Conservation (phyloP, 1,139 yeast species). For the Magnusiomyces ingens region DNA sequence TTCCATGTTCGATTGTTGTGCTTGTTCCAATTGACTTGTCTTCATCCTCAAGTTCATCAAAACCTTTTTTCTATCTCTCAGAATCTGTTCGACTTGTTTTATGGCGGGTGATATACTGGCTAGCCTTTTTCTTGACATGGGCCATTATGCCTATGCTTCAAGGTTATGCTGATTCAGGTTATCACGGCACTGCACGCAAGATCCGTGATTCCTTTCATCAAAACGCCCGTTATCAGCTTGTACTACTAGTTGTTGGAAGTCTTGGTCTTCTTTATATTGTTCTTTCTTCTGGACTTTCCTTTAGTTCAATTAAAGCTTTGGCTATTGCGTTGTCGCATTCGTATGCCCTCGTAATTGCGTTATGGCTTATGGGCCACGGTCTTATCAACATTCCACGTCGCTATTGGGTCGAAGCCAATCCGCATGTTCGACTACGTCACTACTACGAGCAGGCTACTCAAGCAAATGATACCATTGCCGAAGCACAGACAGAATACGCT, state of each 20-base stretch:
- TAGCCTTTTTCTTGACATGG: conserved; percentile 70
- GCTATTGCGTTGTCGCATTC: conserved; percentile 73
- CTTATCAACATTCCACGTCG: conserved; percentile 59
- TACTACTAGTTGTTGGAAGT: conserved; percentile 48
- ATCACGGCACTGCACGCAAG: conserved; percentile 42
- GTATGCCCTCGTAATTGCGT: conserved; percentile 66
- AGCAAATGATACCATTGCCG: conserved; percentile 57
- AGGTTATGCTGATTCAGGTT: conserved; percentile 67
- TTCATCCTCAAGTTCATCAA: conserved; percentile 22
- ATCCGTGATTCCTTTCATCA: conserved; percentile 51
- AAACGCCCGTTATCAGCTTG: conserved; percentile 55
- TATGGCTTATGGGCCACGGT: conserved; percentile 86
- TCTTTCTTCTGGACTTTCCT: conserved; percentile 53
- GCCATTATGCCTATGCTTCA: conserved; percentile 62
- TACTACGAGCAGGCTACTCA: conserved; percentile 53
- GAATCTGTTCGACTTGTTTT: conserved; percentile 43
- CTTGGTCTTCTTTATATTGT: conserved; percentile 55
- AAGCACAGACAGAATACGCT: conserved; percentile 53
- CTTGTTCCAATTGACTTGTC: conserved; percentile 51
- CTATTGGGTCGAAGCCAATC: conserved; percentile 47
- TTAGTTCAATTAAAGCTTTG: conserved; percentile 52
- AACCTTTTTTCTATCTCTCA: conserved; percentile 39
- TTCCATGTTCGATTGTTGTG: conserved; percentile 51
- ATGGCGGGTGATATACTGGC: conserved; percentile 79
- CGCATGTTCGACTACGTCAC: conserved; percentile 35